A percentile compares a stretch with the other conserved stretches of the same genome.
phyloP scores from a whole-genome alignment of 1,284 basidiomycete genomes.

The Jaminaea rosea region DNA sequence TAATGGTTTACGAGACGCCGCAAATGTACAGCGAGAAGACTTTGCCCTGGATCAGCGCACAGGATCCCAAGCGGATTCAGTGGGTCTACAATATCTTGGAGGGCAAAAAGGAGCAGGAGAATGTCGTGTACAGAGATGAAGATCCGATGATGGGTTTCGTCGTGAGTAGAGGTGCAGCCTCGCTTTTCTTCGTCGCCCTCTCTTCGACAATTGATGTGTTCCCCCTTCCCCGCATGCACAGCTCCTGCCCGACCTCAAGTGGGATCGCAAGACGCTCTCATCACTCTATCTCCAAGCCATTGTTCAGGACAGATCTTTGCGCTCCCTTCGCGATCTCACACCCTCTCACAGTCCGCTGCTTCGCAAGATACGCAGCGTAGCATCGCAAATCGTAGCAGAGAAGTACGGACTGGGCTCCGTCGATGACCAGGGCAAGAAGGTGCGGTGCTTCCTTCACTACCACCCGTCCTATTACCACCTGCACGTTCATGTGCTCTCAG shows the following conservation, averaged over 20 bases:
- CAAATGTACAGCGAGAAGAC: conserved; percentile 31
- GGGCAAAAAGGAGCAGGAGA: conserved; percentile 68
- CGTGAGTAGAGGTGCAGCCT: too few species aligned
- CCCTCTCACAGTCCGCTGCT: conserved; percentile 63
- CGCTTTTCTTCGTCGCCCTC: background rate
- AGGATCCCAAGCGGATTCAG: conserved; percentile 52
- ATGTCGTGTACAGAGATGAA: conserved; percentile 61
- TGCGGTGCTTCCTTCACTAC: conserved; percentile 84
- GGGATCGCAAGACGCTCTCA: conserved; percentile 65
- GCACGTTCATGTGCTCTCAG: conserved; percentile 81
- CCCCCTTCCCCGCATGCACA: conserved; percentile 48
- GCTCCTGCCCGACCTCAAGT: conserved; percentile 46
- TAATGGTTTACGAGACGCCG: conserved; percentile 56
- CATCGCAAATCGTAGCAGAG: conserved; percentile 54
- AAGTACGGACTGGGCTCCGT: conserved; percentile 58
- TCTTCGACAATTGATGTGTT: too few species aligned
- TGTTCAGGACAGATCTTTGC: conserved; percentile 42
- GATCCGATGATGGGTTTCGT: conserved; percentile 60
- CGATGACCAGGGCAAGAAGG: conserved; percentile 14
- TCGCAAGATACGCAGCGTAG: conserved; percentile 58
- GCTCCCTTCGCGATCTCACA: conserved; percentile 51
- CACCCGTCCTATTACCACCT: conserved; percentile 91
- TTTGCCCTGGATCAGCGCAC: conserved; percentile 34
- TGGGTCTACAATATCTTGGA: conserved; percentile 85
- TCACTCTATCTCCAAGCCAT: conserved; percentile 49